Base-by-base conservation (phyloP, 225 moss, liverwort and hornwort species). In the Pseudisothecium myosuroides region DNA sequence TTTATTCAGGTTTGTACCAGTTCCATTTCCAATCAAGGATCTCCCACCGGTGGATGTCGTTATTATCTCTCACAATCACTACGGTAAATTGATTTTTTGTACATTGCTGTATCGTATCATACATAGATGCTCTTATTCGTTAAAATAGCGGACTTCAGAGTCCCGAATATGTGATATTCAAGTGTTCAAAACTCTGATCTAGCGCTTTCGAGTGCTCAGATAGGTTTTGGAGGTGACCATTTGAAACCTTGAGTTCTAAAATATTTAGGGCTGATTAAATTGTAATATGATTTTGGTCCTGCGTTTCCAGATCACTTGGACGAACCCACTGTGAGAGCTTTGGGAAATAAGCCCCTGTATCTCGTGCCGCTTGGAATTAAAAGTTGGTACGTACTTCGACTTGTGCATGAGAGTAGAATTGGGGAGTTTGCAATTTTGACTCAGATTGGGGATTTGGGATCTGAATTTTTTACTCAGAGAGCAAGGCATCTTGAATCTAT, bases 341-440 rank as follows among this genome's bases (percentile, higher is more conserved):
- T 91, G 92, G 92, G 92, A 83, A 92, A 92, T 14, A 89, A 93
- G 77, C 90, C 89, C 50, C 66, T 93, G 85, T 93, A 93, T 78
- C 89, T 93, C 54, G 92, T 93, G 88, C 91, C 91, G 52, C 91
- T 91, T 82, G 92, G 91, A 86, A 55, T 93, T 17, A 93, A 91
- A 77, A 85, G 87, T 50, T 93, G 92, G 91, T 92, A 85, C 27
- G 91, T 81, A n/a, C 64, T 89, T 76, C 55, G n/a, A 66, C 65
- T 88, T 24, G 61, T 72, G 64, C 72, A 75, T 49, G 74, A 80
- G 56, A 49, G 63, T 85, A 49, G 76, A 80, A 34, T 58, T 47
- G 37, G 56, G 80, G 72, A 49, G 17, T 56, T 80, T 31, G 31
- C 22, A 61, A 61, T 59, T 31, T 77, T 67, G 37, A 61, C 39